phyloP scores from a whole-genome alignment of 2,329 filamentous ascomycete species.

The Tolypocladium nubicola region DNA sequence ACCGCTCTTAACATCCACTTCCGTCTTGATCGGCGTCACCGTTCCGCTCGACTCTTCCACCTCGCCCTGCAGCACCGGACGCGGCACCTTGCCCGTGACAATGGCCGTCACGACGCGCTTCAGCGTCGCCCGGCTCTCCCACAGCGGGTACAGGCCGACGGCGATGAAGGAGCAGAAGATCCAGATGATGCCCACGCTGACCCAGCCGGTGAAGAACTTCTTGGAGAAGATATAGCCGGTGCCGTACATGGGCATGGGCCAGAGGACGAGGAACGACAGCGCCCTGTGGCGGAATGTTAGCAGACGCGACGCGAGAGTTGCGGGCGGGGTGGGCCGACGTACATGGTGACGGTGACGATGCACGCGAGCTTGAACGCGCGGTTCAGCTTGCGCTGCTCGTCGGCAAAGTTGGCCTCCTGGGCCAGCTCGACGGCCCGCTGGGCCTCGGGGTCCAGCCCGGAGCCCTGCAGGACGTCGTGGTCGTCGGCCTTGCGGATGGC shows the following conservation, averaged over 20 bases:
- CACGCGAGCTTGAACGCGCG: conserved; percentile 39
- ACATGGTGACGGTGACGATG: conserved; percentile 21
- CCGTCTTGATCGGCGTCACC: conserved; percentile 3
- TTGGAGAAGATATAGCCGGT: conserved; percentile 53
- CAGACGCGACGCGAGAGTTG: not conserved
- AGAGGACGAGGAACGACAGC: conserved; percentile 64
- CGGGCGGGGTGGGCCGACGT: not conserved
- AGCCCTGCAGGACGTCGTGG: conserved; percentile 53
- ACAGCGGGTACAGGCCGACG: conserved; percentile 74
- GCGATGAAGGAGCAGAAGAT: conserved; percentile 58
- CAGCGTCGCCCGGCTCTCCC: conserved; percentile 59
- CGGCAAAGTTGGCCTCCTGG: conserved; percentile 25
- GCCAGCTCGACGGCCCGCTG: conserved; percentile 9
- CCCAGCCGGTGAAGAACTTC: conserved; percentile 64
- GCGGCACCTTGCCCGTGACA: conserved; percentile 4
- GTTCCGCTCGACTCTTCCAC: conserved; percentile 1
- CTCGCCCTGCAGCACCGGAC: not conserved
- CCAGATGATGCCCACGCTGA: conserved; percentile 62
- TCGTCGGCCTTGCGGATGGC: conserved; percentile 72
- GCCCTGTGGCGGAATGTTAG: conserved; percentile 27
- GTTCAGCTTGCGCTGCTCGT: conserved; percentile 38
- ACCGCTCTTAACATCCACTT: not conserved
- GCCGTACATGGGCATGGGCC: conserved; percentile 91
- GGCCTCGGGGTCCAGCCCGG: conserved; percentile 33
- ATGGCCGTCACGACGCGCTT: conserved; percentile 9